A percentile compares a stretch with the other conserved stretches of the same genome.
phyloP scores from a whole-genome alignment of 371 early-diverging fungal genomes.

The Nematocida minor region DNA sequence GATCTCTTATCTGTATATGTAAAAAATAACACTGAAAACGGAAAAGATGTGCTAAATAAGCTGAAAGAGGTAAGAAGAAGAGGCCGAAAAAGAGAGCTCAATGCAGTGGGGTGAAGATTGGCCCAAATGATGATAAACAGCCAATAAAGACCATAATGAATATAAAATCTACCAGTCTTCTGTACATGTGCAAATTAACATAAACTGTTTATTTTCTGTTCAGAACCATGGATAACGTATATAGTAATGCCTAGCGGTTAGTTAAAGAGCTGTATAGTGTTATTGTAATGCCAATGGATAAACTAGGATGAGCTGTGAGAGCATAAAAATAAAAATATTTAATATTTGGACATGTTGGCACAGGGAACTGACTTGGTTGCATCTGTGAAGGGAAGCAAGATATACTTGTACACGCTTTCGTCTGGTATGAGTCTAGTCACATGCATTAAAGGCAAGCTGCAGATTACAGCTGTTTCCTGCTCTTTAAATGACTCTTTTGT shows the following conservation, averaged over 20 bases:
- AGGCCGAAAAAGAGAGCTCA: conserved; percentile 59
- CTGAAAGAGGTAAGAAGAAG: conserved; percentile 52
- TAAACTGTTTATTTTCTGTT: no score
- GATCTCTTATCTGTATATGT: conserved; percentile 7
- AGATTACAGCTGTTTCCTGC: conserved; percentile 12
- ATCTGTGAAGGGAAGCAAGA: not conserved
- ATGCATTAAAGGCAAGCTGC: not conserved
- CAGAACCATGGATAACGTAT: no score
- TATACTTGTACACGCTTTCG: not conserved
- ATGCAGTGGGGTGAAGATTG: conserved; percentile 37
- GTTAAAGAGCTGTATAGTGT: no score
- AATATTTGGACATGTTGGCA: conserved; percentile 26
- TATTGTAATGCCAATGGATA: no score
- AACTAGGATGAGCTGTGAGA: not conserved
- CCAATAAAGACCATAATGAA: no score
- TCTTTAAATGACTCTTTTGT: not conserved
- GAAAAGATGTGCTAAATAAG: conserved; percentile 28
- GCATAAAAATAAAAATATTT: not conserved
- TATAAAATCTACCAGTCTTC: no score
- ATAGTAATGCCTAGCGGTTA: no score
- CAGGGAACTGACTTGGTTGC: conserved; percentile 43
- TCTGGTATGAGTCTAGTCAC: conserved; percentile 1
- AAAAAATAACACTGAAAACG: not conserved
- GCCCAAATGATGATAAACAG: no score
- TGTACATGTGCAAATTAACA: no score